Conservation (phyloP, 768 basidiomycete genomes). For the Rhodotorula diobovata region DNA sequence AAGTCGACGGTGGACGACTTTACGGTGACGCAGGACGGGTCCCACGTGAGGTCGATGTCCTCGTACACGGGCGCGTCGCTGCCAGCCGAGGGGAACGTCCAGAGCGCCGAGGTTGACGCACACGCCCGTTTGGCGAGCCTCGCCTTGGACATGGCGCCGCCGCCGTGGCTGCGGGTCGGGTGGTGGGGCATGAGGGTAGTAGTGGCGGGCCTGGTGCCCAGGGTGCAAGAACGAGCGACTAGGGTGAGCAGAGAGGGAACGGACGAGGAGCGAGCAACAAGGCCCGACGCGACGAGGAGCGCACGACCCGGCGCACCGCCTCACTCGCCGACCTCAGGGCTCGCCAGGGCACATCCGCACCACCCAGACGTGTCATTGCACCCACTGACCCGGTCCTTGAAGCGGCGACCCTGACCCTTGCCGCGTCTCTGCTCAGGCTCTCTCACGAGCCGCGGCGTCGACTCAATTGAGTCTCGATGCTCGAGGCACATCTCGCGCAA, state of each 20-base stretch:
- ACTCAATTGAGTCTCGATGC: too few species aligned
- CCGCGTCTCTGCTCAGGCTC: too few species aligned
- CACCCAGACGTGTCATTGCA: too few species aligned
- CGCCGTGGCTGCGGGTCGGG: neutral
- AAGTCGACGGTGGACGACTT: constrained; percentile 13
- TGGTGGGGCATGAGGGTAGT: neutral
- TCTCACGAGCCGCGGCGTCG: too few species aligned
- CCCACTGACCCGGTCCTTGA: too few species aligned
- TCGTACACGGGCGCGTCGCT: constrained; percentile 30
- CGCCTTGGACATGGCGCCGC: neutral
- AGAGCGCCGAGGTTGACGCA: constrained; percentile 10
- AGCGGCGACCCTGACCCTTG: too few species aligned
- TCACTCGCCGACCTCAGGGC: too few species aligned
- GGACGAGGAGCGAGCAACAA: neutral
- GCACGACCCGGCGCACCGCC: too few species aligned
- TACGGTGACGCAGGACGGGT: constrained; percentile 18
- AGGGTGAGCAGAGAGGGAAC: neutral
- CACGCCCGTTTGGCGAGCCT: neutral
- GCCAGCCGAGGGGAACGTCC: constrained; percentile 10
- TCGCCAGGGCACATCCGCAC: too few species aligned
- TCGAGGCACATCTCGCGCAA: too few species aligned
- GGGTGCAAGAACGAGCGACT: too few species aligned
- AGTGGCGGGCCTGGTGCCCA: too few species aligned
- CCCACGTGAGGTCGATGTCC: constrained; percentile 24
- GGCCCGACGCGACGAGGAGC: neutral